Percentiles rank a stretch among this genome's conserved stretches.
phyloP scores from a whole-genome alignment of 768 basidiomycete genomes.

The Boletales sp. region DNA sequence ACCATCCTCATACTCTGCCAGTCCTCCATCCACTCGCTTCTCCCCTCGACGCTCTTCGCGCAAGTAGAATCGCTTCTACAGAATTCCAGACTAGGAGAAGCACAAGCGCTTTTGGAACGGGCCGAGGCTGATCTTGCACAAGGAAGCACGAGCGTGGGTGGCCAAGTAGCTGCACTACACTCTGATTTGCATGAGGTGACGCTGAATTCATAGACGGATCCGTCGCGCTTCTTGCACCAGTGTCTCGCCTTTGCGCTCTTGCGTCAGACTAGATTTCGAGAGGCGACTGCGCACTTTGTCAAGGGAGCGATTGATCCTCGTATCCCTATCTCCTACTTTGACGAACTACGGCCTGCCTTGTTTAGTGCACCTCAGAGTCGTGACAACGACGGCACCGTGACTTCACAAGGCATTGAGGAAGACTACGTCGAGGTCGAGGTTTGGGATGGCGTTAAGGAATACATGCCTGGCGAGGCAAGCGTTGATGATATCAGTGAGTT shows the following conservation, averaged over 20 bases:
- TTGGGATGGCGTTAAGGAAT: constrained; percentile 70
- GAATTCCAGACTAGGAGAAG: constrained; percentile 62
- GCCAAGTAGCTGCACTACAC: constrained; percentile 7
- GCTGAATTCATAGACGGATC: constrained; percentile 46
- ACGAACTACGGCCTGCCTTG: constrained; percentile 66
- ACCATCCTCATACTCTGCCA: constrained; percentile 59
- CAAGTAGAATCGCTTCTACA: constrained; percentile 70
- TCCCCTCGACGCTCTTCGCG: constrained; percentile 68
- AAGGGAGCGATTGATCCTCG: constrained; percentile 83
- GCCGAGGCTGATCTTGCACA: constrained; percentile 37
- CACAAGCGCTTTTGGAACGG: constrained; percentile 55
- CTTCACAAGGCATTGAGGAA: background rate
- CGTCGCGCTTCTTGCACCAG: constrained; percentile 76
- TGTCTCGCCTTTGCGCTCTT: constrained; percentile 79
- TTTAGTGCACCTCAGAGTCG: constrained; percentile 32
- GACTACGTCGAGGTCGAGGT: constrained; percentile 58
- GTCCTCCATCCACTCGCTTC: constrained; percentile 60
- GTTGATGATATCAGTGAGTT: constrained; percentile 87
- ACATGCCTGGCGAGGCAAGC: constrained; percentile 63
- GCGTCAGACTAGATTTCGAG: constrained; percentile 76
- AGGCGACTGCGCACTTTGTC: constrained; percentile 75
- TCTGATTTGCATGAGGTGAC: constrained; percentile 1
- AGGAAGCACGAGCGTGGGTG: constrained; percentile 4
- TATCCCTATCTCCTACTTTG: constrained; percentile 75
- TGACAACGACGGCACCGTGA: background rate